Evolutionary conservation across 495 filamentous ascomycete genomes (phyloP).

Genomic region (Penicillium malachiteum): DNA sequence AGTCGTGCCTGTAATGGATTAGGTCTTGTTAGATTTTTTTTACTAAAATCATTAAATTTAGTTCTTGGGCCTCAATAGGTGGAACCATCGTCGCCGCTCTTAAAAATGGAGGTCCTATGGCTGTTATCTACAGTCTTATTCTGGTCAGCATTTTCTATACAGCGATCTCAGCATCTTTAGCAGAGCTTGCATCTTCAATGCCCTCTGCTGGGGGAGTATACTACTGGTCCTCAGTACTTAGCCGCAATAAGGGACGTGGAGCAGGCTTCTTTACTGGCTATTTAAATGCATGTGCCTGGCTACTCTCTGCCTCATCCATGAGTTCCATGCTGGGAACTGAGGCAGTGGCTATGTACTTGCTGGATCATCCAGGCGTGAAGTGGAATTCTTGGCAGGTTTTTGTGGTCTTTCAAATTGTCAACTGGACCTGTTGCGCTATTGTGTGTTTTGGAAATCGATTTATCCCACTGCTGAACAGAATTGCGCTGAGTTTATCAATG

Average conservation of each 20-base stretch:
- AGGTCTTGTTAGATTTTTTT: neutral
- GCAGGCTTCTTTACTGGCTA: constrained; percentile 71
- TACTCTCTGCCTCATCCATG: constrained; percentile 65
- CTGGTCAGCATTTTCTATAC: constrained; percentile 43
- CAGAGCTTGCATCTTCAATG: constrained; percentile 72
- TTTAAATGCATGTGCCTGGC: constrained; percentile 73
- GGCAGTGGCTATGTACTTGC: constrained; percentile 63
- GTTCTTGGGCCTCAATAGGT: constrained; percentile 45
- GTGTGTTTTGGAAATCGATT: constrained; percentile 67
- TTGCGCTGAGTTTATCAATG: constrained; percentile 63
- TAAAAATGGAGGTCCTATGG: constrained; percentile 46
- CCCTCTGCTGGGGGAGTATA: constrained; percentile 81
- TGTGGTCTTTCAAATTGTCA: constrained; percentile 61
- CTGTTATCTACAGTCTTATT: constrained; percentile 44
- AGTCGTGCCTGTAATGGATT: constrained; percentile 6
- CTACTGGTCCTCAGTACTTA: constrained; percentile 75
- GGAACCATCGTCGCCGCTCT: constrained; percentile 45
- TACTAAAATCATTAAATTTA: constrained; percentile 4
- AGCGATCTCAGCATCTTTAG: constrained; percentile 46
- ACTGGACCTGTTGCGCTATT: constrained; percentile 59
- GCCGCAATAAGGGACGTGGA: constrained; percentile 58
- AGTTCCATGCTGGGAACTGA: constrained; percentile 65
- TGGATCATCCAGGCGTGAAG: constrained; percentile 57
- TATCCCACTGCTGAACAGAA: constrained; percentile 60
- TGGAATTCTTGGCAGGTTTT: constrained; percentile 73